Conservation (phyloP, 768 basidiomycete genomes). For the Xerocomus brunneocitrinus region DNA sequence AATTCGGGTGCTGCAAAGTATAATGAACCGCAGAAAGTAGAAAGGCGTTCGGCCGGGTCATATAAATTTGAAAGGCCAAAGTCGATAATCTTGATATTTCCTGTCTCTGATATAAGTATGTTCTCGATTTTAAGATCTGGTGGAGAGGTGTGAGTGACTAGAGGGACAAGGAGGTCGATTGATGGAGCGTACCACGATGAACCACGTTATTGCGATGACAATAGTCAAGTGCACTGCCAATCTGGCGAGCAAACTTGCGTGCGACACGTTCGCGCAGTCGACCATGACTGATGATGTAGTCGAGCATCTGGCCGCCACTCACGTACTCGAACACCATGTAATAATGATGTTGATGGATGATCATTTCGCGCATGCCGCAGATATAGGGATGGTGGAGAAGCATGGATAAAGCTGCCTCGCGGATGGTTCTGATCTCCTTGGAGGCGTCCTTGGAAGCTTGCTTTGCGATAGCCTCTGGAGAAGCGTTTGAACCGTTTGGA, state of each 20-base stretch:
- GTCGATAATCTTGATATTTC: slow-evolving; percentile 99
- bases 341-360: slow-evolving; percentile 95
- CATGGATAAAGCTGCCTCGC: slow-evolving; percentile 93
- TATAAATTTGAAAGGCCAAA: slow-evolving; percentile 97
- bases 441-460: slow-evolving; percentile 87
- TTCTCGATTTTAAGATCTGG: slow-evolving; percentile 97
- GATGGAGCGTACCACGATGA: slow-evolving; percentile 64
- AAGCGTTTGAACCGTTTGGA: slow-evolving; percentile 41
- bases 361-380: slow-evolving; percentile 99
- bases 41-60: slow-evolving; percentile 73
- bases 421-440: slow-evolving; percentile 93
- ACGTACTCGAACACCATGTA: slow-evolving; percentile 99
- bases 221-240: slow-evolving; percentile 93
- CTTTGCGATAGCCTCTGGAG: slow-evolving; percentile 60
- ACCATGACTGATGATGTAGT: slow-evolving; percentile 99
- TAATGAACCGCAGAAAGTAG: slow-evolving; percentile 95
- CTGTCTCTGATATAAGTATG: slow-evolving; percentile 96
- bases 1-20: slow-evolving; percentile 99
- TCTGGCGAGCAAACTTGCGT: slow-evolving; percentile 95
- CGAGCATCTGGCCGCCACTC: slow-evolving; percentile 98
- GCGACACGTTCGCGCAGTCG: slow-evolving; percentile 92
- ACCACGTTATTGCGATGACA: slow-evolving; percentile 97
- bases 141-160: slow-evolving; percentile 1
- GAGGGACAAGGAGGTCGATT: slow-evolving; percentile 1
- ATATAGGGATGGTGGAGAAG: slow-evolving; percentile 98